Evolutionary conservation across 805 yeast species (phyloP).

Genomic region (Teunomyces aglyptinius): DNA sequence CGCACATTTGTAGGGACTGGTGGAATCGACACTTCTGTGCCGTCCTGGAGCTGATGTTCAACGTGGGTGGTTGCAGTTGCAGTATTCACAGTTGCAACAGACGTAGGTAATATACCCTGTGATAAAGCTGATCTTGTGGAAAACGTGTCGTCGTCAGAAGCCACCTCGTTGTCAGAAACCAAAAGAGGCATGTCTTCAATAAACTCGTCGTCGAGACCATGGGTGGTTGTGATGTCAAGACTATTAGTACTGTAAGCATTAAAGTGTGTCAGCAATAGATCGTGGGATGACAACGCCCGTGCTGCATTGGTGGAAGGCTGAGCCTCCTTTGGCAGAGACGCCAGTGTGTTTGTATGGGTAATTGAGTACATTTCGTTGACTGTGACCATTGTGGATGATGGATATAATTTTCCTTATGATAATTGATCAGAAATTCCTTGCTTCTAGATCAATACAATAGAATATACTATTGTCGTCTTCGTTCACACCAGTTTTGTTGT

Average conservation of each 20-base stretch:
- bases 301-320: neutral
- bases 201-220: constrained; percentile 5
- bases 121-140: constrained; percentile 8
- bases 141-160: constrained; percentile 25
- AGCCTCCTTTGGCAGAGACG: constrained; percentile 4
- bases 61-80: neutral
- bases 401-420: neutral
- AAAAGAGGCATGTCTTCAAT: constrained; percentile 31
- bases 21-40: neutral
- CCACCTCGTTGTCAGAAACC: constrained; percentile 31
- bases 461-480: neutral
- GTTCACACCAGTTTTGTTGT: neutral
- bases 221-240: constrained; percentile 8
- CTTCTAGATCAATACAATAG: neutral
- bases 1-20: constrained; percentile 1
- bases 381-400: neutral
- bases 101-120: neutral
- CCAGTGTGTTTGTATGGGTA: constrained; percentile 1
- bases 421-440: constrained; percentile 1
- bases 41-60: neutral
- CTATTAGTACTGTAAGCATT: constrained; percentile 2
- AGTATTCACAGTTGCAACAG: neutral
- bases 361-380: neutral
- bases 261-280: constrained; percentile 5
- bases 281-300: constrained; percentile 5